These are phyloP conservation scores for Eragrostis curvula DNA, from an alignment of 176 grass and related monocot species.

Conservation along the genomic window DNA sequence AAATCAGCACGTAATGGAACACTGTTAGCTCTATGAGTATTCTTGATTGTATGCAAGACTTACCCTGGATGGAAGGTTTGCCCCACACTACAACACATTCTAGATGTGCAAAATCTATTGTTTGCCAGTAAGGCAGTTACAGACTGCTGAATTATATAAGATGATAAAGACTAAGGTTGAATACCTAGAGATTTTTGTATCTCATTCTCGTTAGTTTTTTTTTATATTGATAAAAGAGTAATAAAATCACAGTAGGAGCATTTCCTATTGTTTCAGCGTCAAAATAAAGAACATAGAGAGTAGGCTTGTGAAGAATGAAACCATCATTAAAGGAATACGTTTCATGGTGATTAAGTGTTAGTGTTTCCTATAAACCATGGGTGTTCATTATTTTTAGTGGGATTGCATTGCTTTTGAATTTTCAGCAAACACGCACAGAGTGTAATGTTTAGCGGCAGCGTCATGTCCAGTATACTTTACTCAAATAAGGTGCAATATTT, in stretches of 20 bases:
- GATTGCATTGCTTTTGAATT: conserved; percentile 14
- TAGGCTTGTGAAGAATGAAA: background rate
- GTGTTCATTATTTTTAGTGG: conserved; percentile 30
- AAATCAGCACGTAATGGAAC: background rate
- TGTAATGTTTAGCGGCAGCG: conserved; percentile 8
- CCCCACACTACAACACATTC: background rate
- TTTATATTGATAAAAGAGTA: background rate
- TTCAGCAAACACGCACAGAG: background rate
- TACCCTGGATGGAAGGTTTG: conserved; percentile 5
- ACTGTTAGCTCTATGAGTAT: conserved; percentile 22
- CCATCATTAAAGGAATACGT: conserved; percentile 22
- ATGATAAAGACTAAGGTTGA: conserved; percentile 8
- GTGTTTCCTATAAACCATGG: background rate
- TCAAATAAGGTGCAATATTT: background rate
- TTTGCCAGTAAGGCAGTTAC: conserved; percentile 7
- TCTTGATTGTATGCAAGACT: conserved; percentile 8
- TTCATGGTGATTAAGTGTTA: conserved; percentile 24
- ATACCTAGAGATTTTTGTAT: background rate
- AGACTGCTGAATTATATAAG: conserved; percentile 8
- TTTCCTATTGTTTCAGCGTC: background rate
- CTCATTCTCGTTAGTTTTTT: background rate
- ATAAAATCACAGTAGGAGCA: background rate
- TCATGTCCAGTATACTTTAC: conserved; percentile 13
- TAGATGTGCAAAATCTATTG: background rate
- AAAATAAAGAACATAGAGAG: background rate